Evolutionary conservation across 768 basidiomycete genomes (phyloP).

Genomic region (Cyclocybe aegerita): DNA sequence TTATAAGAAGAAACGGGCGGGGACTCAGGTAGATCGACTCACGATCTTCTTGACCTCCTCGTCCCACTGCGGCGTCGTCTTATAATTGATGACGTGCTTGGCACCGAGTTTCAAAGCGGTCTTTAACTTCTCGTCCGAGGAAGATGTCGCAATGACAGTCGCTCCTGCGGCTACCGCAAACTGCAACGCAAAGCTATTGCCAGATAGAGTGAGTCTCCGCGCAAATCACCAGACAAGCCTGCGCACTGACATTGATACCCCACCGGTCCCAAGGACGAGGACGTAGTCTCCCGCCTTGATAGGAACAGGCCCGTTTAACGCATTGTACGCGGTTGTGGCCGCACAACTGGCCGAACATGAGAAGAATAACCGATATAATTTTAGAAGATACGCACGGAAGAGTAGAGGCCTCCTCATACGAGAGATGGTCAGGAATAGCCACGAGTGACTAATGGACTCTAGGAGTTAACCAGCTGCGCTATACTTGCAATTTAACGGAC

Average conservation of each 20-base stretch:
- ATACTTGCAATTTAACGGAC: too few relatives aligned
- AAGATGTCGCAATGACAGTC: conserved; percentile 65
- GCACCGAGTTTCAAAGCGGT: conserved; percentile 51
- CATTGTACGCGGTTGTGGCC: conserved; percentile 65
- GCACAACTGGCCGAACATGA: conserved; percentile 39
- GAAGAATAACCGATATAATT: neutral
- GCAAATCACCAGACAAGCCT: neutral
- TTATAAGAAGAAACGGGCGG: neutral
- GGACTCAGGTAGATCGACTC: conserved; percentile 11
- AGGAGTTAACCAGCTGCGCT: too few relatives aligned
- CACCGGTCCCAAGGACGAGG: conserved; percentile 58
- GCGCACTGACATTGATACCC: conserved; percentile 47
- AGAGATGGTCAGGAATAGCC: conserved; percentile 52
- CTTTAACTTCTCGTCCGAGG: conserved; percentile 62
- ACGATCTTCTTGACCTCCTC: conserved; percentile 46
- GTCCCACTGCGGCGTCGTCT: conserved; percentile 57
- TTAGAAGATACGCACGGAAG: conserved; percentile 42
- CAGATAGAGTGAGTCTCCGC: neutral
- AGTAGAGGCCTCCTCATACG: conserved; percentile 63
- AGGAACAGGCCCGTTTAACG: conserved; percentile 43
- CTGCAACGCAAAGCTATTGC: conserved; percentile 51
- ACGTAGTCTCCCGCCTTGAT: conserved; percentile 61
- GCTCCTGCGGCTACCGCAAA: conserved; percentile 64
- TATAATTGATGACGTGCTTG: conserved; percentile 63
- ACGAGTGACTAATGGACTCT: conserved; percentile 40